Percentiles rank a stretch among this genome's conserved stretches.
phyloP scores from a whole-genome alignment of 2,329 filamentous ascomycete species.

The Shiraia sp. region DNA sequence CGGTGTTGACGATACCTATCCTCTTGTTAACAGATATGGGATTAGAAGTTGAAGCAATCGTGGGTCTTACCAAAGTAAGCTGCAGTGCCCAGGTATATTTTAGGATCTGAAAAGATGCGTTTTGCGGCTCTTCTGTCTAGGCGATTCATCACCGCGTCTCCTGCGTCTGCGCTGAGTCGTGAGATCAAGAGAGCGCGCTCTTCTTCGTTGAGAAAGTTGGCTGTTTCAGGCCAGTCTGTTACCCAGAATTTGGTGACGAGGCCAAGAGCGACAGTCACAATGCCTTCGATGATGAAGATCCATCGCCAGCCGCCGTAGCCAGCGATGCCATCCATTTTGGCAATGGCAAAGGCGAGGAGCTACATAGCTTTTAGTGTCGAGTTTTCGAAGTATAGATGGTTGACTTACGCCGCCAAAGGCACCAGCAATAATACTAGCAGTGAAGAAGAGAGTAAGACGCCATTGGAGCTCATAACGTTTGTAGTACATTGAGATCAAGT shows the following conservation, averaged over 20 bases:
- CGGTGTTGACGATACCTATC: slow-evolving; percentile 50
- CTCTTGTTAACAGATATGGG: too few species aligned
- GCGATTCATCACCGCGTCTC: slow-evolving; percentile 56
- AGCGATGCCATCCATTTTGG: slow-evolving; percentile 62
- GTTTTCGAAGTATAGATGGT: background rate
- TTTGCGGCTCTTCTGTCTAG: slow-evolving; percentile 53
- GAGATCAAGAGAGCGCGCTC: slow-evolving; percentile 35
- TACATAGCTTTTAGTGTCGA: slow-evolving; percentile 6
- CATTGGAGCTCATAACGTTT: slow-evolving; percentile 50
- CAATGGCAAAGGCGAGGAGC: slow-evolving; percentile 54
- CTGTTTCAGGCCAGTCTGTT: slow-evolving; percentile 52
- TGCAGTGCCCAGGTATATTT: slow-evolving; percentile 31
- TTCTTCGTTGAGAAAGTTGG: slow-evolving; percentile 33
- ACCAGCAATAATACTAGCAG: slow-evolving; percentile 46
- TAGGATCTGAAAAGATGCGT: slow-evolving; percentile 48
- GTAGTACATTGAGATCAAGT: slow-evolving; percentile 47
- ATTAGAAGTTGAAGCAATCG: too few species aligned
- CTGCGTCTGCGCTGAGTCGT: slow-evolving; percentile 31
- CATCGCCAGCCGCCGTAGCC: slow-evolving; percentile 45
- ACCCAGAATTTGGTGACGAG: slow-evolving; percentile 55
- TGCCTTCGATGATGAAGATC: slow-evolving; percentile 40
- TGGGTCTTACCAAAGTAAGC: slow-evolving; percentile 21
- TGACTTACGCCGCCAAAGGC: slow-evolving; percentile 45
- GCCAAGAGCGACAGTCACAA: slow-evolving; percentile 42
- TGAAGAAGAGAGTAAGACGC: slow-evolving; percentile 48